Evolutionary conservation across 164 flowering plant species (phyloP).

Genomic region (Vitis vinifera): ASM3070453v1 NC_081813.1:3143001-3143500

Average conservation of each 20-base stretch:
- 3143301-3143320: conserved; percentile 35
- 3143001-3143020: background rate
- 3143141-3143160: conserved; percentile 66
- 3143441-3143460: conserved; percentile 51
- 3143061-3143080: conserved; percentile 67
- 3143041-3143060: background rate
- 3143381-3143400: conserved; percentile 37
- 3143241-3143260: conserved; percentile 56
- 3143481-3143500: conserved; percentile 48
- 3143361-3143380: conserved; percentile 23
- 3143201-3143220: conserved; percentile 32
- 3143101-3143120: conserved; percentile 67
- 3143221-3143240: conserved; percentile 33
- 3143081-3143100: conserved; percentile 69
- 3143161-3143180: conserved; percentile 52
- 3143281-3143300: conserved; percentile 41
- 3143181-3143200: conserved; percentile 31
- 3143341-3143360: conserved; percentile 41
- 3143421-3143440: conserved; percentile 53
- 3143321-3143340: conserved; percentile 65
- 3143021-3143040: background rate
- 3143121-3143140: conserved; percentile 64
- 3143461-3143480: conserved; percentile 58
- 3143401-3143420: conserved; percentile 57
- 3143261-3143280: conserved; percentile 62